Conservation (phyloP, 306 rosid species). For the Quercus cerris region DNA sequence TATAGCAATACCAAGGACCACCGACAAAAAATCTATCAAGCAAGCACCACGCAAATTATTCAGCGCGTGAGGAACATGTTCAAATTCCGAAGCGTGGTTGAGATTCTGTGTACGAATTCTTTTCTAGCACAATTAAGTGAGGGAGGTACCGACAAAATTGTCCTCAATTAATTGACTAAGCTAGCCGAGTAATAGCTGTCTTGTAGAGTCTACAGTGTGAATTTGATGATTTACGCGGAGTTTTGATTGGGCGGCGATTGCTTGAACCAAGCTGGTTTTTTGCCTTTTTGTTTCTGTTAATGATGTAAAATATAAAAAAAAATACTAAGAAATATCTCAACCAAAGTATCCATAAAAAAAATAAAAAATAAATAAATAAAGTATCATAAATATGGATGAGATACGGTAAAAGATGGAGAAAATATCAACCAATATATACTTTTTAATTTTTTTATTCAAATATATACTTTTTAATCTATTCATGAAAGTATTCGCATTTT, state of each 20-base stretch:
- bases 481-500: no score
- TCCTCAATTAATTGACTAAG: background rate
- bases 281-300: no score
- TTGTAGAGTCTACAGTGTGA: background rate
- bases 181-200: background rate
- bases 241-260: background rate
- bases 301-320: background rate
- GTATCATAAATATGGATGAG: no score
- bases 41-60: background rate
- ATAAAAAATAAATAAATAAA: background rate
- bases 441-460: background rate
- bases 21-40: background rate
- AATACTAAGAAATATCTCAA: background rate
- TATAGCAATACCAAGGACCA: background rate
- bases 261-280: background rate
- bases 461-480: background rate
- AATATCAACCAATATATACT: no score
- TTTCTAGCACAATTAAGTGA: background rate
- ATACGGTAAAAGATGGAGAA: no score
- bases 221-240: background rate
- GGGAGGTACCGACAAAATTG: background rate
- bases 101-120: background rate
- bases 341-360: background rate
- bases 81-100: background rate
- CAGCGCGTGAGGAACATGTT: background rate